These are phyloP conservation scores for Phalaenopsis aphrodite DNA, from an alignment of 106 monocot genomes.

Conservation along the genomic window DNA sequence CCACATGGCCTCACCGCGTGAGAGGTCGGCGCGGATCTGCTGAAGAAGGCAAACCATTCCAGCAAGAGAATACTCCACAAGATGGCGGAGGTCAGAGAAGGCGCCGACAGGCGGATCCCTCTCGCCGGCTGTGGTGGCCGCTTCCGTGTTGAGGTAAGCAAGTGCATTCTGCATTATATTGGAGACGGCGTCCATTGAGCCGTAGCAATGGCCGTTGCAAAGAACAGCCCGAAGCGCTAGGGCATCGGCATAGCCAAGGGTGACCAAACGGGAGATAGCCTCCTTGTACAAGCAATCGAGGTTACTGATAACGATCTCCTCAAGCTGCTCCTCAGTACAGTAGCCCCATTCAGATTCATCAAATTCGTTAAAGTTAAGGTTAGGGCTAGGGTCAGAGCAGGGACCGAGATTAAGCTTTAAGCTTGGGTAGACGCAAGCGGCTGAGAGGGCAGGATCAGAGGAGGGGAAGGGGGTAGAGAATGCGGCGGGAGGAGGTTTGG, in stretches of 20 bases:
- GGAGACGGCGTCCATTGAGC: slow-evolving; percentile 57
- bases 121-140: slow-evolving; percentile 1
- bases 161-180: slow-evolving; percentile 75
- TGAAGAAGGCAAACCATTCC: slow-evolving; percentile 73
- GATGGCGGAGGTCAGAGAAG: slow-evolving; percentile 70
- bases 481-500: neutral
- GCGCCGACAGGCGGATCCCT: neutral
- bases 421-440: neutral
- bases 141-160: slow-evolving; percentile 27
- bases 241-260: slow-evolving; percentile 51
- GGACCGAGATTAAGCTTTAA: slow-evolving; percentile 9
- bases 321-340: slow-evolving; percentile 87
- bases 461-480: slow-evolving; percentile 1
- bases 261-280: slow-evolving; percentile 46
- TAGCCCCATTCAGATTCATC: slow-evolving; percentile 49
- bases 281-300: slow-evolving; percentile 73
- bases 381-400: neutral
- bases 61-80: slow-evolving; percentile 73
- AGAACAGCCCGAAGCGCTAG: slow-evolving; percentile 60
- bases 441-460: neutral
- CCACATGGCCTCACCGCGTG: slow-evolving; percentile 85
- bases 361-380: slow-evolving; percentile 8
- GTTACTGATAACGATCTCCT: slow-evolving; percentile 62
- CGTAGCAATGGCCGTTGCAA: slow-evolving; percentile 72
- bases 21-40: slow-evolving; percentile 47